phyloP scores from a whole-genome alignment of 2,329 filamentous ascomycete genomes.

The Botrytis byssoidea region DNA sequence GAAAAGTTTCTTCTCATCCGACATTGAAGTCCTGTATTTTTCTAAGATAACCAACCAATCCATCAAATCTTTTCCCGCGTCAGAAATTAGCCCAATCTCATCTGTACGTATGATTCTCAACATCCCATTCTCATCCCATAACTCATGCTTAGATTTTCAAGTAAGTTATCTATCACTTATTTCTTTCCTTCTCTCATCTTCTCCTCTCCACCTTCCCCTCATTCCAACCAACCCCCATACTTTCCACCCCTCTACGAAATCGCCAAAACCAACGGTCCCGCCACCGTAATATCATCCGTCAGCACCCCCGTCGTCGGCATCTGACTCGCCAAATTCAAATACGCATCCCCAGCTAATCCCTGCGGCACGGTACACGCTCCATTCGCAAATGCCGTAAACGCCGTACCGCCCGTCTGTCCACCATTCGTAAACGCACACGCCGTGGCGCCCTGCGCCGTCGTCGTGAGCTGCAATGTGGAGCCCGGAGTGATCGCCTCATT shows the following conservation, averaged over 20 bases:
- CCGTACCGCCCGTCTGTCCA: constrained; percentile 54
- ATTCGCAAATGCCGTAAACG: constrained; percentile 56
- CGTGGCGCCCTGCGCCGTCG: constrained; percentile 51
- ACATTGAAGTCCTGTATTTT: background rate
- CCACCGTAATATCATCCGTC: constrained; percentile 63
- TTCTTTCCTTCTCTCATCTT: background rate
- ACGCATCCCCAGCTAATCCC: constrained; percentile 61
- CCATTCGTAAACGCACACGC: constrained; percentile 69
- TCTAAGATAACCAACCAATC: background rate
- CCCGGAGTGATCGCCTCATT: constrained; percentile 44
- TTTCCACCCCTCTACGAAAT: constrained; percentile 29
- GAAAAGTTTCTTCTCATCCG: background rate
- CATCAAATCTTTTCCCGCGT: background rate
- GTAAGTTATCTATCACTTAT: background rate
- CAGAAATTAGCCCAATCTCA: background rate
- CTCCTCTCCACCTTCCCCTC: background rate
- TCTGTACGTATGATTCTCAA: no score
- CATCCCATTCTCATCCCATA: no score
- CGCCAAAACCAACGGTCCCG: constrained; percentile 60
- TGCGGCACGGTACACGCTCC: constrained; percentile 61
- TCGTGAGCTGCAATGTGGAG: constrained; percentile 49
- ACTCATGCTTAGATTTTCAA: background rate
- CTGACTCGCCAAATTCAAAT: constrained; percentile 62
- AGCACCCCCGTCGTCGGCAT: constrained; percentile 51
- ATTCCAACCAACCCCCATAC: background rate